Evolutionary conservation across 495 filamentous ascomycete species (phyloP), one percentile per base, ranked within the genome.

Genomic region (Penicillium atrosanguineum): DNA sequence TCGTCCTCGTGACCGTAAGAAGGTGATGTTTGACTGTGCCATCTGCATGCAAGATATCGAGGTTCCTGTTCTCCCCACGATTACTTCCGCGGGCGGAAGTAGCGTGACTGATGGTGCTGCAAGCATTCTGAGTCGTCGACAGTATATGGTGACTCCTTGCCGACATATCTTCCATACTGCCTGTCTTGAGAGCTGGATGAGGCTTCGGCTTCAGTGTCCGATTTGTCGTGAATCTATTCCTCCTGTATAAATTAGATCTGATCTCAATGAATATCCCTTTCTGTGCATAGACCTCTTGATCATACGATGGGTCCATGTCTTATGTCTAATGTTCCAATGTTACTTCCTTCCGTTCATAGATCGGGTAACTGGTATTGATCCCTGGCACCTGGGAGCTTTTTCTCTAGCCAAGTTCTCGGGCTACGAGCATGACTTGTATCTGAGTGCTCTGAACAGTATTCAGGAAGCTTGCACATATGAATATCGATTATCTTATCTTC

Each of bases 111-210:
- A 84, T 12, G 83, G 84, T 18, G 80, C 89, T 37, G 74, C 82
- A 2, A 87, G 83, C 20, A 79, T 95, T 46, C 77, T 96, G 52
- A 88, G 87, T 21, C 76, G 93, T 50, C 80, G 91, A 44, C 72
- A 78, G 48, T 97, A 97, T 69, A 98, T 98, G 94, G 90, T 97
- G 21, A 98, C 94, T 48, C 93, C 94, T 31, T 98, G 94, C 67
- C 79, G 90, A 48, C 94, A 98, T 74, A 92, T 96, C 21, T 98
- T 97, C 66, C 94, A 98, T 65, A 95, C 87, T 43, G 76, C 82
- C 46, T 98, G 94, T 66, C 75, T 98, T 62, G 92, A 97, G 69
- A 92, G 90, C 34, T 97, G 94, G 94, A 95, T 97, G 88, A 80
- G 86, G 61, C 90, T 92, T 65, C 75, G 94, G 50, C 69, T 98